phyloP scores from a whole-genome alignment of 129 eudicot species.

The Pseudognaphalium luteoalbum region DNA sequence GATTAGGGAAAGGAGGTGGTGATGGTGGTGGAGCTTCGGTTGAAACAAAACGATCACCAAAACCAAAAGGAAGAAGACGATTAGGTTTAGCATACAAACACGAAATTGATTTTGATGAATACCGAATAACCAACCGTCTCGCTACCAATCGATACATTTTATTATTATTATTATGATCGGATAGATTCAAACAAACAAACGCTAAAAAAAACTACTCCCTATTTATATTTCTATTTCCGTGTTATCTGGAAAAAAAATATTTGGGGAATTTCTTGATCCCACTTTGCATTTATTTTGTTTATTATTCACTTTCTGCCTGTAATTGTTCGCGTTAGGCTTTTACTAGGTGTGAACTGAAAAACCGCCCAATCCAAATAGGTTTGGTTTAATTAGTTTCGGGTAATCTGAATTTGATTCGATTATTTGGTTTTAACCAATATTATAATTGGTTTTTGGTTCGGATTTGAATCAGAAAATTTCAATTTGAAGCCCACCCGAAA shows the following conservation, averaged over 20 bases:
- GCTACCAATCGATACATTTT: conserved; percentile 73
- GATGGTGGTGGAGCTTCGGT: conserved; percentile 19
- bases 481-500: no score
- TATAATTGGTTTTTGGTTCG: no score
- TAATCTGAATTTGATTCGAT: no score
- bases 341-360: no score
- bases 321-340: no score
- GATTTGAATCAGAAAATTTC: no score
- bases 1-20: conserved; percentile 20
- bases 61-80: neutral
- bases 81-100: conserved; percentile 2
- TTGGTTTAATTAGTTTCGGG: no score
- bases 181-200: neutral
- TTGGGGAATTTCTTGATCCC: conserved; percentile 22
- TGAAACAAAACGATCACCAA: conserved; percentile 21
- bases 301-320: no score
- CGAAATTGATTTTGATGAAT: neutral
- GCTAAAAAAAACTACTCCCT: no score
- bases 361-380: no score
- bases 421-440: no score
- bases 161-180: neutral
- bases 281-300: conserved; percentile 15
- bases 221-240: neutral
- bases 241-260: neutral
- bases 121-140: conserved; percentile 43